These are phyloP conservation scores for Starmerella asiatica DNA, from an alignment of 805 yeast genomes.

Conservation along the genomic window DNA sequence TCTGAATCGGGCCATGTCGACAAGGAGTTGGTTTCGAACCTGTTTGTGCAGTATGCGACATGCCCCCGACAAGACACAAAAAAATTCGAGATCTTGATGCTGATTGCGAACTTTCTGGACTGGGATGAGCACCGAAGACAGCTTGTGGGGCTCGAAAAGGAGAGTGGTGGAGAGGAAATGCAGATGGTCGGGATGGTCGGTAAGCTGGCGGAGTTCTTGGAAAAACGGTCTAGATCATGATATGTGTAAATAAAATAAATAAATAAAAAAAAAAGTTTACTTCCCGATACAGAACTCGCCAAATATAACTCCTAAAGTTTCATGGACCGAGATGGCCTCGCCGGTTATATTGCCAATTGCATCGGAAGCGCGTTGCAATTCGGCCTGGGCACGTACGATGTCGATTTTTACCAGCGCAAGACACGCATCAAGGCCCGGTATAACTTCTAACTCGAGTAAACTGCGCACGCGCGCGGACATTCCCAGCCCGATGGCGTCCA, in stretches of 20 bases:
- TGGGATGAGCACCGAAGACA: constrained; percentile 60
- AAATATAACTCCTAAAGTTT: constrained; percentile 79
- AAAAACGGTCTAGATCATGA: constrained; percentile 3
- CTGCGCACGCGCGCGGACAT: constrained; percentile 68
- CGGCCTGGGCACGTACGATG: constrained; percentile 68
- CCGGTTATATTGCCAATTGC: constrained; percentile 93
- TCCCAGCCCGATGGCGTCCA: constrained; percentile 36
- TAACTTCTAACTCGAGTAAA: constrained; percentile 57
- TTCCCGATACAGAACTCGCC: constrained; percentile 91
- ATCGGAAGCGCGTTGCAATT: constrained; percentile 55
- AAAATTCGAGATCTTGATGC: constrained; percentile 79
- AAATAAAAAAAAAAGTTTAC: constrained; percentile 24
- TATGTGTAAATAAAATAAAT: not conserved
- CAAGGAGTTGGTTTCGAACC: constrained; percentile 74
- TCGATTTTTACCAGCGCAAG: constrained; percentile 33
- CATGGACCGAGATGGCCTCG: constrained; percentile 75
- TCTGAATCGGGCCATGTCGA: constrained; percentile 68
- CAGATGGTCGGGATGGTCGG: constrained; percentile 27
- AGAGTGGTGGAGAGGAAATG: constrained; percentile 3
- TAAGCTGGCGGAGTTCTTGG: constrained; percentile 29
- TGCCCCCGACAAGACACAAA: constrained; percentile 88
- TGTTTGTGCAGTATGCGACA: constrained; percentile 69
- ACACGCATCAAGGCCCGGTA: constrained; percentile 49
- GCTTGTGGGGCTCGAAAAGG: constrained; percentile 24
- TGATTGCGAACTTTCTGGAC: constrained; percentile 65